Conservation (phyloP, 2,329 filamentous ascomycete genomes). For the Lasiodiplodia sp. region DNA sequence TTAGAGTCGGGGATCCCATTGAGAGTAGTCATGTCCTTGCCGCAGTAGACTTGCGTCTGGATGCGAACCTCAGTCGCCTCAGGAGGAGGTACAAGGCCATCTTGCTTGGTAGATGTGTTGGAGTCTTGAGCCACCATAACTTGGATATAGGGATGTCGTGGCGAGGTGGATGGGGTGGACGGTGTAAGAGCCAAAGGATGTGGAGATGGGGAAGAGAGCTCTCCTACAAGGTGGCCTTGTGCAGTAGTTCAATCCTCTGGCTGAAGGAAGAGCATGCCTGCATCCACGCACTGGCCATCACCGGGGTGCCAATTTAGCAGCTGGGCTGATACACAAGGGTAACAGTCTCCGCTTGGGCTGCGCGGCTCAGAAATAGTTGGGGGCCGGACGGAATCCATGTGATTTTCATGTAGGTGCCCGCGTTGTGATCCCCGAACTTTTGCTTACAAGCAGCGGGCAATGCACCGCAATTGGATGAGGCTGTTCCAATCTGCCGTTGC, state of each 20-base stretch:
- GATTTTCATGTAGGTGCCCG: not conserved
- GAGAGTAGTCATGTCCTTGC: too few species aligned
- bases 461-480: not conserved
- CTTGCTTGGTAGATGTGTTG: too few species aligned
- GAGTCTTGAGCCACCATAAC: too few species aligned
- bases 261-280: not conserved
- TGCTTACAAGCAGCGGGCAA: not conserved
- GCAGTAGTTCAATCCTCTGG: not conserved
- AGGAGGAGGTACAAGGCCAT: too few species aligned
- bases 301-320: not conserved
- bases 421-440: not conserved
- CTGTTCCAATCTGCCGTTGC: not conserved
- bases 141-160: too few species aligned
- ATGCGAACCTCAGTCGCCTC: too few species aligned
- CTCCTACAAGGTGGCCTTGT: not conserved
- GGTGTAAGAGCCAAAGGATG: too few species aligned
- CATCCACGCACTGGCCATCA: not conserved
- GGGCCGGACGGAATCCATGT: conserved; percentile 7
- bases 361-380: not conserved
- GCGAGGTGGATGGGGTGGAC: too few species aligned
- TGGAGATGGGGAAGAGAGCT: too few species aligned
- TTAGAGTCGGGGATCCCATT: too few species aligned
- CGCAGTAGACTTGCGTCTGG: too few species aligned
- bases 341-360: not conserved
- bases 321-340: not conserved